phyloP scores from a whole-genome alignment of 1,139 yeast genomes.

The Protomyces lactucae-debilis region DNA sequence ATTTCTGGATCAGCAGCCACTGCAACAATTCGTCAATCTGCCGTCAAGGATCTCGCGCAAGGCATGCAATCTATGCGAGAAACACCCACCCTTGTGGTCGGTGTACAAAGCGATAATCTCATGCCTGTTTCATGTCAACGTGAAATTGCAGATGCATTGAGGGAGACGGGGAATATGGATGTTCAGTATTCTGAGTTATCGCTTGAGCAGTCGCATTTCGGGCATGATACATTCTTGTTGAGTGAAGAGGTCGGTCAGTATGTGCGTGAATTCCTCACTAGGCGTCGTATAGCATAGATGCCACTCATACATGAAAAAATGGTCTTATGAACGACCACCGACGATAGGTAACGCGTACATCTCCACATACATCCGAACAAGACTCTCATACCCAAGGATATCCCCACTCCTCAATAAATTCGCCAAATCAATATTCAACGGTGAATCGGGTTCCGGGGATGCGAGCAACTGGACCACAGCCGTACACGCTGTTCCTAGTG shows the following conservation, averaged over 20 bases:
- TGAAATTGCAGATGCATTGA: slow-evolving; percentile 65
- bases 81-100: slow-evolving; percentile 69
- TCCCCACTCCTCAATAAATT: slow-evolving; percentile 62
- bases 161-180: slow-evolving; percentile 42
- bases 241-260: slow-evolving; percentile 76
- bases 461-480: slow-evolving; percentile 66
- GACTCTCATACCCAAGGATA: slow-evolving; percentile 51
- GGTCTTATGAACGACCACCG: not conserved
- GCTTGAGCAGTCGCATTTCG: slow-evolving; percentile 69
- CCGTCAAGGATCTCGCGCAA: slow-evolving; percentile 51
- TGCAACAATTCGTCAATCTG: slow-evolving; percentile 28
- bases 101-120: slow-evolving; percentile 84
- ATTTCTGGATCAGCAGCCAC: not conserved
- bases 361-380: slow-evolving; percentile 60
- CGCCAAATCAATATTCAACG: slow-evolving; percentile 82
- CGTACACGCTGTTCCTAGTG: slow-evolving; percentile 59
- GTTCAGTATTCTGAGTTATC: slow-evolving; percentile 68
- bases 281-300: not conserved
- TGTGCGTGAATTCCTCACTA: slow-evolving; percentile 56
- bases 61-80: slow-evolving; percentile 64
- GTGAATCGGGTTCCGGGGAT: slow-evolving; percentile 81
- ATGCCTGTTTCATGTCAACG: slow-evolving; percentile 95
- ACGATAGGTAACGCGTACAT: slow-evolving; percentile 35
- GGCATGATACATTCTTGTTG: slow-evolving; percentile 86
- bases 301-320: not conserved